These are phyloP conservation scores for Suhomyces ambrosiae DNA, from an alignment of 1,139 yeast species.

Conservation along the genomic window DNA sequence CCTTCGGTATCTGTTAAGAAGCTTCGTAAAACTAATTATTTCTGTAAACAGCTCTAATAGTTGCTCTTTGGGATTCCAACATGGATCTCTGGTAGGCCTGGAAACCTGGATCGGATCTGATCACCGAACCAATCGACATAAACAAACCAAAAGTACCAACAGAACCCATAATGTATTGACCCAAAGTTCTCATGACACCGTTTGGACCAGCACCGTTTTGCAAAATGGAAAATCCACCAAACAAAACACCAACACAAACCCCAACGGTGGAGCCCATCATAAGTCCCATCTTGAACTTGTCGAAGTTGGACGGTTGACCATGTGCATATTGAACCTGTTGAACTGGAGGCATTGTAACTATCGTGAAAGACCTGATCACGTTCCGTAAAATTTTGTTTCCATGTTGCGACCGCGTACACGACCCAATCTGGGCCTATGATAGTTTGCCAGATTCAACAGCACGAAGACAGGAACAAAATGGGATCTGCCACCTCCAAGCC, in stretches of 20 bases:
- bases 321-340: constrained; percentile 71
- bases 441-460: constrained; percentile 3
- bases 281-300: constrained; percentile 97
- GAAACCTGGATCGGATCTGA: constrained; percentile 69
- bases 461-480: constrained; percentile 43
- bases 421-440: constrained; percentile 9
- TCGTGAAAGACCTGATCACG: neutral
- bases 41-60: constrained; percentile 33
- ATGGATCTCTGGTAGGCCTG: constrained; percentile 43
- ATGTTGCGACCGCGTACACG: constrained; percentile 10
- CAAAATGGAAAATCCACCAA: constrained; percentile 89
- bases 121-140: constrained; percentile 93
- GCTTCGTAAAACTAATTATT: constrained; percentile 5
- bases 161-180: constrained; percentile 94
- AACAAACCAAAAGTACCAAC: constrained; percentile 96
- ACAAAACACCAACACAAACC: constrained; percentile 90
- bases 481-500: constrained; percentile 61
- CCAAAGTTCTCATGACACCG: constrained; percentile 94
- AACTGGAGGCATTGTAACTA: constrained; percentile 74
- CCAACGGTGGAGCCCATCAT: constrained; percentile 97
- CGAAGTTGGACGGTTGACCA: constrained; percentile 88
- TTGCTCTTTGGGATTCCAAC: constrained; percentile 40
- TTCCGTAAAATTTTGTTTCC: constrained; percentile 6
- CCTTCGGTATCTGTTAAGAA: neutral
- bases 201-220: constrained; percentile 98